Conservation (phyloP, 441 rosid species). For the Theobroma grandiflorum region DNA sequence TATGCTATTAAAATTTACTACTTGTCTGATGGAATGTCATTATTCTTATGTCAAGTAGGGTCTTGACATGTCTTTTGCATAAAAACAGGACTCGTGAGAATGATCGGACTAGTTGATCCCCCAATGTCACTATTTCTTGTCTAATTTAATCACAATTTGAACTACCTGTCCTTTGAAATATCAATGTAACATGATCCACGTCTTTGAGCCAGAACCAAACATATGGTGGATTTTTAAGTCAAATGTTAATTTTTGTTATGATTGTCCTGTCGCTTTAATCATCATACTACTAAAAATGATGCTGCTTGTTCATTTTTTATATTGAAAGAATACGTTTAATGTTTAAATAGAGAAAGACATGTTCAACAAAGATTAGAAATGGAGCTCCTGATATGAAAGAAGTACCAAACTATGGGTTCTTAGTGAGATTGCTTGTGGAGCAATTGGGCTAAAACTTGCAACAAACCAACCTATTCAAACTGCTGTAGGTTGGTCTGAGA, state of each 20-base stretch:
- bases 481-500: neutral
- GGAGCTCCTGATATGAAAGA: neutral
- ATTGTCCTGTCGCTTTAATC: neutral
- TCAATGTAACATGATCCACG: neutral
- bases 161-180: neutral
- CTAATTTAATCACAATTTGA: neutral
- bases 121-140: neutral
- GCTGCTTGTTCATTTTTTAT: neutral
- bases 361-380: too few relatives aligned
- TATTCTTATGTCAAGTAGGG: slow-evolving; percentile 1
- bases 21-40: slow-evolving; percentile 7
- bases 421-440: neutral
- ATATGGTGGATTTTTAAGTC: neutral
- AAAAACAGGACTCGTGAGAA: neutral
- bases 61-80: neutral
- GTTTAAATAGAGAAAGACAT: neutral
- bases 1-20: neutral
- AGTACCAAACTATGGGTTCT: neutral
- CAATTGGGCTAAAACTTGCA: neutral
- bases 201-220: neutral
- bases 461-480: neutral
- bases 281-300: neutral
- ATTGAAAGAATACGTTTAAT: too few relatives aligned
- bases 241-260: neutral
- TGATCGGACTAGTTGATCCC: neutral